Evolutionary conservation across 306 rosid species (phyloP), one percentile per base, ranked within the genome.

Genomic region (Quercus robur): DNA sequence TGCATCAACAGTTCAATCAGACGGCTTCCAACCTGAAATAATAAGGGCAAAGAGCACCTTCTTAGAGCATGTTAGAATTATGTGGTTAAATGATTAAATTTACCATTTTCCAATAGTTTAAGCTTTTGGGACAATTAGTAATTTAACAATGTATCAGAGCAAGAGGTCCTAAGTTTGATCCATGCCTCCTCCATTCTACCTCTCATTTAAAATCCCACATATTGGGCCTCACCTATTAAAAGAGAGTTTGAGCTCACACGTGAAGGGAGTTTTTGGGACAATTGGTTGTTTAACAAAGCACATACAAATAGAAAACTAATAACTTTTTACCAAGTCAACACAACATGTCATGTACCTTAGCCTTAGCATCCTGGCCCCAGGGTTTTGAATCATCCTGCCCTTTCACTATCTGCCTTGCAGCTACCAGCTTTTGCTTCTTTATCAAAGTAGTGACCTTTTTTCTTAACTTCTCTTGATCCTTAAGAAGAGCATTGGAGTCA

Each of bases 11-110:
- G 84, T 85, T 95, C 97, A 82, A 95, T 81, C 77, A 95, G 85
- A 75, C 92, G 94, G 86, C 97, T 93, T 74, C 98, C 99, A 44
- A 95, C 94, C 99, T 95, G 89, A 74, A 78, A 70, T 33, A 55
- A 44, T 11, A 72, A 46, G 12, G 19, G 38, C 4, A 18, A 49
- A 66, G 68, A 54, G 21, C 58, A 52, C 55, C 62, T 38, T 75
- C 57, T 41, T 41, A 41, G 46, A 41, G 46, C 46, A 41, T 8
- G 46, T 41, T 41, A 41, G 46, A 41, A 8, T 41, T 41, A 41
- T 41, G 46, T 41, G 11, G 46, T 41, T 41, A 0, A 41, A 41
- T 8, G 46, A 41, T 41, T 41, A 41, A 41, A 41, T 41, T 41
- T 41, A 41, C 3, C 46, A 41, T 41, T 41, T 41, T 41, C 1